These are phyloP conservation scores for Marchantia polymorpha DNA, from an alignment of 225 moss, liverwort and hornwort genomes.

Conservation along the genomic window DNA sequence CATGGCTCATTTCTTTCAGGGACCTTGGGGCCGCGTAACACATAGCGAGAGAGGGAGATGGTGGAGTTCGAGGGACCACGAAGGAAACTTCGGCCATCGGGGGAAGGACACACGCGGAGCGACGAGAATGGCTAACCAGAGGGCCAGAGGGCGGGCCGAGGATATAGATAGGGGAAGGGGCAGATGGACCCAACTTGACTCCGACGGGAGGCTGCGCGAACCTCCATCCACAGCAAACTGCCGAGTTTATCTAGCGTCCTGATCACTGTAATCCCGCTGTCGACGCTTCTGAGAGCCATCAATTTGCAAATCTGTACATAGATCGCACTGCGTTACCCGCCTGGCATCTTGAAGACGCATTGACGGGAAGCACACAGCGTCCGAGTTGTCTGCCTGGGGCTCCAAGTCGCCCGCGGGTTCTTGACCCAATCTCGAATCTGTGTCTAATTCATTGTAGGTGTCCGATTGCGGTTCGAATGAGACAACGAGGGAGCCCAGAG, in stretches of 20 bases:
- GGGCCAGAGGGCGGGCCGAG: neutral
- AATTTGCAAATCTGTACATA: conserved; percentile 11
- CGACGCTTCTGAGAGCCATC: neutral
- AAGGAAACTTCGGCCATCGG: neutral
- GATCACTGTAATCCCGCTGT: neutral
- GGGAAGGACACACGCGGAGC: neutral
- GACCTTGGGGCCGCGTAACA: too few relatives aligned
- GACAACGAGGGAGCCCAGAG: neutral
- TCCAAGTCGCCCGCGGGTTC: neutral
- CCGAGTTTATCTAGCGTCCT: too few relatives aligned
- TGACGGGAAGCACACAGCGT: neutral
- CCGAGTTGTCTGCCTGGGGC: neutral
- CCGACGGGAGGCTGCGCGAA: neutral
- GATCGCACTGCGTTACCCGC: neutral
- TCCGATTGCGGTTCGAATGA: neutral
- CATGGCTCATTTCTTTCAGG: too few relatives aligned
- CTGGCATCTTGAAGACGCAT: neutral
- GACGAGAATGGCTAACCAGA: neutral
- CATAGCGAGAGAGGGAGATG: neutral
- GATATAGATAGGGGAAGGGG: neutral
- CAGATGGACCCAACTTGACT: neutral
- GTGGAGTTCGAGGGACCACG: neutral
- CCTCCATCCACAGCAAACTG: too few relatives aligned
- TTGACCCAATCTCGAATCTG: neutral
- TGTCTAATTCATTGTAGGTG: neutral